Evolutionary conservation across 352 stramenopile species (phyloP).

Genomic region (Phytopythium helicoides): DNA sequence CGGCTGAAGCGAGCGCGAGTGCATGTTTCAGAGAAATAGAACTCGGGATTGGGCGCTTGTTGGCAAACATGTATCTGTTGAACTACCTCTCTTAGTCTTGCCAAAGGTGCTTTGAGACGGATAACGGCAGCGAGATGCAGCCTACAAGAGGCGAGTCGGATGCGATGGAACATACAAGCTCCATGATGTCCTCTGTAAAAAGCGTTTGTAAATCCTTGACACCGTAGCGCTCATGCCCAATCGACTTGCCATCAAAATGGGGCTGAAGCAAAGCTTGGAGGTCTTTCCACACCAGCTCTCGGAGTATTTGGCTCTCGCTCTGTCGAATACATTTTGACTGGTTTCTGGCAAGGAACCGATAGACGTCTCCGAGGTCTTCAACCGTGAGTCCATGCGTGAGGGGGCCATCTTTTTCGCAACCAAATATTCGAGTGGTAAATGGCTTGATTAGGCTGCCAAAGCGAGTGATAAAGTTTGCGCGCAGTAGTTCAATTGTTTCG

Average conservation of each 20-base stretch:
- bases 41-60: too few relatives aligned
- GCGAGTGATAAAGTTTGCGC: not conserved
- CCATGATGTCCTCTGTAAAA: not conserved
- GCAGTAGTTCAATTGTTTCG: constrained; percentile 5
- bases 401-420: not conserved
- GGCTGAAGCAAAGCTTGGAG: constrained; percentile 12
- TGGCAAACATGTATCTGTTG: not conserved
- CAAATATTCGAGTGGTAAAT: too few relatives aligned
- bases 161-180: not conserved
- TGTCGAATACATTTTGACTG: not conserved
- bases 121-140: constrained; percentile 7
- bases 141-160: constrained; percentile 6
- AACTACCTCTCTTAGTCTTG: too few relatives aligned
- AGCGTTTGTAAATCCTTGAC: not conserved
- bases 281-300: constrained; percentile 40
- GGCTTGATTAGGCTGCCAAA: not conserved
- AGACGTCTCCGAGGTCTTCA: constrained; percentile 41
- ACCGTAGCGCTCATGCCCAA: not conserved
- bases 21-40: constrained; percentile 6
- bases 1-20: constrained; percentile 17
- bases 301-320: not conserved
- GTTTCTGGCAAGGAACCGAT: constrained; percentile 16
- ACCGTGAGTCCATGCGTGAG: constrained; percentile 15
- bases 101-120: not conserved
- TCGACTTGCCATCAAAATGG: not conserved